Percentiles rank a stretch among this genome's conserved stretches.
phyloP scores from a whole-genome alignment of 345 rosid genomes.

The Syzygium grande region DNA sequence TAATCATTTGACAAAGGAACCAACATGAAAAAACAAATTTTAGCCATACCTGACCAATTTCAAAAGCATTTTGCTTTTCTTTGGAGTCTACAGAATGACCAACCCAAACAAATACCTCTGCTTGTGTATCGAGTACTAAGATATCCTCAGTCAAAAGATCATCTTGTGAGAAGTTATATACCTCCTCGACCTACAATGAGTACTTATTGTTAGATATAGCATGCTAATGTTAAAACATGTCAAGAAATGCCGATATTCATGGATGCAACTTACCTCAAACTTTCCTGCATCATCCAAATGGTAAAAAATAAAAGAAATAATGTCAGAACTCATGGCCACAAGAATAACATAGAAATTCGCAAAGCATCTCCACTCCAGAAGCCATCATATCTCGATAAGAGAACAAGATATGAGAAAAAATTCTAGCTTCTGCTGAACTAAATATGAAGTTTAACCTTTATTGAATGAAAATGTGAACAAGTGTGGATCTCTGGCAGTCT shows the following conservation, averaged over 20 bases:
- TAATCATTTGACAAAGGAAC: not conserved
- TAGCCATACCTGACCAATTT: conserved; percentile 74
- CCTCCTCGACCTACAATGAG: conserved; percentile 69
- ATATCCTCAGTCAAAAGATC: conserved; percentile 91
- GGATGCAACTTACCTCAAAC: conserved; percentile 65
- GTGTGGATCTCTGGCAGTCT: conserved; percentile 77
- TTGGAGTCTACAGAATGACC: conserved; percentile 77
- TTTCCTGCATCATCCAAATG: conserved; percentile 51
- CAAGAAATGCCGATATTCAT: not conserved
- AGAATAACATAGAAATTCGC: not conserved
- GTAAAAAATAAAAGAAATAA: not conserved
- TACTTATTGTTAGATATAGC: not conserved
- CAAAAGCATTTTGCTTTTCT: conserved; percentile 81
- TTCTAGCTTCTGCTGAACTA: not conserved
- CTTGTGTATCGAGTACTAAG: conserved; percentile 81
- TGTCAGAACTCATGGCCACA: not conserved
- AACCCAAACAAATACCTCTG: conserved; percentile 97
- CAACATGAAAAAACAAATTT: not conserved
- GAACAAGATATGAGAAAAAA: not conserved
- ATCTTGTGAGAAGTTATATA: conserved; percentile 87
- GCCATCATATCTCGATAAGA: not conserved
- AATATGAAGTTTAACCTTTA: conserved; percentile 45
- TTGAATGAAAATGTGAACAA: conserved; percentile 62
- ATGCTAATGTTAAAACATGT: not conserved
- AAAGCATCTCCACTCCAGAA: not conserved